A percentile compares a stretch with the other conserved stretches of the same genome.
phyloP scores from a whole-genome alignment of 257 asterid genomes.

The Przewalskia tangutica region DNA sequence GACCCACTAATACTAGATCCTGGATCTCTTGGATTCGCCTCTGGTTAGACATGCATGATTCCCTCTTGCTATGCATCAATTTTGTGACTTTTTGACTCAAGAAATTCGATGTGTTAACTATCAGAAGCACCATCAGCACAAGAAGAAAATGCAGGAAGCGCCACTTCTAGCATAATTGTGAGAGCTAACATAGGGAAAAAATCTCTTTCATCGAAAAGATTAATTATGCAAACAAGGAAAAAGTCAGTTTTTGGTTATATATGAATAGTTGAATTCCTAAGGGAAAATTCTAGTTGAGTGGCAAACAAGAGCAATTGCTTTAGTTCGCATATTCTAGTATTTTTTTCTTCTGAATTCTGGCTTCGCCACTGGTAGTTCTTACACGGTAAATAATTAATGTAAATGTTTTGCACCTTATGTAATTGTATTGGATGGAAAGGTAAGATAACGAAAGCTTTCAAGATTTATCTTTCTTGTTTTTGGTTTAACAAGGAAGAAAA shows the following conservation, averaged over 20 bases:
- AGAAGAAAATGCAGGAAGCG: constrained; percentile 24
- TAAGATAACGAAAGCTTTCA: neutral
- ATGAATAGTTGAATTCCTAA: no score
- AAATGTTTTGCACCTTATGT: neutral
- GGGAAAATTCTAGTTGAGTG: neutral
- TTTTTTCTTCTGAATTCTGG: neutral
- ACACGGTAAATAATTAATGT: neutral
- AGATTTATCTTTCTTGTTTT: neutral
- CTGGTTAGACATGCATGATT: neutral
- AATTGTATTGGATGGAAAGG: neutral
- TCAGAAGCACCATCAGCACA: constrained; percentile 31
- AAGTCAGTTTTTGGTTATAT: no score
- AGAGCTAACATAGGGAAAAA: neutral
- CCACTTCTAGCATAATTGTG: constrained; percentile 43
- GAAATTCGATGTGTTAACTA: constrained; percentile 20
- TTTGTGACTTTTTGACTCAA: neutral
- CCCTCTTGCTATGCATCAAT: neutral
- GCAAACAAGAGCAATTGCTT: neutral
- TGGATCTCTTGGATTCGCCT: neutral
- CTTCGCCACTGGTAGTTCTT: no score
- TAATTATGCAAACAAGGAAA: neutral
- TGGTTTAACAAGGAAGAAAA: neutral
- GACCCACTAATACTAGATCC: neutral
- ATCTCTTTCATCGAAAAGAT: neutral
- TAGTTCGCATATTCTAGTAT: neutral